Evolutionary conservation across 768 basidiomycete species (phyloP), one percentile per base, ranked within the genome.

Genomic region (Udeniomyces megalosporus): DNA sequence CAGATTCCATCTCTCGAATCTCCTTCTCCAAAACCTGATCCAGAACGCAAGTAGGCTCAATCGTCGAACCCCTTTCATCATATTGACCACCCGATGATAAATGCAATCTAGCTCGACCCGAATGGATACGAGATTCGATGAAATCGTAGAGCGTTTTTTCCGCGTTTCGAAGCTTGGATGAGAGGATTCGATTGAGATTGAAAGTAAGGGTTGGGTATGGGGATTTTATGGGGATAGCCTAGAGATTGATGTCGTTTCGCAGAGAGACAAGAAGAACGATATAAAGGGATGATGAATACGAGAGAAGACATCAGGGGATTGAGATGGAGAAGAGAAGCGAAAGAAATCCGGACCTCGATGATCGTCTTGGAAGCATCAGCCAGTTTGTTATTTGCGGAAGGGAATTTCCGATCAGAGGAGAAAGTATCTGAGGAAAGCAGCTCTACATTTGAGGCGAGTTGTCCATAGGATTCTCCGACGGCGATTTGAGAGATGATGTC

Each of bases 231-330:
- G 51, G 51, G 7, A 53, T 14, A 0, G 51, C 51, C 51, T 53
- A n/a, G 4, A 11, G n/a, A 12, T 42, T 42, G 8, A 42, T 42
- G 10, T 8, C 8, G 38, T 42, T 8, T 42, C 38, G 38, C 14
- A 71, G 68, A 51, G 70, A 70, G 8, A 68, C 61, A 10, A 67
- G 67, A 2, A 67, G 68, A 11, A 71, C 69, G 63, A 72, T 68
- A 64, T 72, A 73, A 24, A 74, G 68, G 65, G 72, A 72, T 74
- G 72, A 65, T 73, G 72, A 17, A 72, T 26, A 34, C 31, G 24
- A 35, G 52, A 15, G 11, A 22, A 0, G 32, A 34, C 7, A 31
- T 24, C n/a, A 15, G 17, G 31, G 15, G 28, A 31, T 29, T 20
- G 31, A 31, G 52, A 20, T 11, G 32, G 52, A 28, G 35, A 22